Evolutionary conservation across 2,329 filamentous ascomycete species (phyloP).

Genomic region (Colletotrichum sojae): DNA sequence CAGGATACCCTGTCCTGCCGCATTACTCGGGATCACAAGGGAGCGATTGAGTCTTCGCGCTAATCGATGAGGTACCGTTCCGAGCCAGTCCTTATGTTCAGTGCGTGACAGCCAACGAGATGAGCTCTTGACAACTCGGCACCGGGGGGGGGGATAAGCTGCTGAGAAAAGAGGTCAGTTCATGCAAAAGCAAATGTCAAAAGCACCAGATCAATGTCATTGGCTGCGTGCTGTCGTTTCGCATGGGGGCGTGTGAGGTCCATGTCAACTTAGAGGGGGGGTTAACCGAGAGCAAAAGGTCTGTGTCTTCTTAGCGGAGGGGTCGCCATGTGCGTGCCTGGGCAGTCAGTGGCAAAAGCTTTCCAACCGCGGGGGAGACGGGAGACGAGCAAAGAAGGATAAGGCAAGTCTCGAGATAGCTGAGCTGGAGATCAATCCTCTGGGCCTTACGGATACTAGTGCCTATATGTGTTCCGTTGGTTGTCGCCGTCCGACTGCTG

Average conservation of each 20-base stretch:
- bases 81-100: neutral
- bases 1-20: conserved; percentile 35
- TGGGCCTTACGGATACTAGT: too few species aligned
- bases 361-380: conserved; percentile 30
- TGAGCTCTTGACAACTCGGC: conserved; percentile 11
- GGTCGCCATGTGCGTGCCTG: conserved; percentile 36
- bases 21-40: conserved; percentile 34
- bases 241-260: conserved; percentile 36
- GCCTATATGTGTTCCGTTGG: neutral
- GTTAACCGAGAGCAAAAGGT: conserved; percentile 27
- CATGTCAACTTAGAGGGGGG: conserved; percentile 18
- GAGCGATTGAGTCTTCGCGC: conserved; percentile 29
- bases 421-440: conserved; percentile 3
- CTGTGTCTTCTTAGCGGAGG: conserved; percentile 35
- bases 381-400: conserved; percentile 10
- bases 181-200: conserved; percentile 37
- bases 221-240: conserved; percentile 33
- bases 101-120: conserved; percentile 26
- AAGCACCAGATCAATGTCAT: conserved; percentile 26
- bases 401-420: neutral
- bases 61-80: conserved; percentile 40
- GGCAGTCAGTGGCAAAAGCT: conserved; percentile 36
- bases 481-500: neutral
- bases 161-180: conserved; percentile 23
- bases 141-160: conserved; percentile 30